Conservation (phyloP, 2,329 filamentous ascomycete species). For the Ascochyta lentis region DNA sequence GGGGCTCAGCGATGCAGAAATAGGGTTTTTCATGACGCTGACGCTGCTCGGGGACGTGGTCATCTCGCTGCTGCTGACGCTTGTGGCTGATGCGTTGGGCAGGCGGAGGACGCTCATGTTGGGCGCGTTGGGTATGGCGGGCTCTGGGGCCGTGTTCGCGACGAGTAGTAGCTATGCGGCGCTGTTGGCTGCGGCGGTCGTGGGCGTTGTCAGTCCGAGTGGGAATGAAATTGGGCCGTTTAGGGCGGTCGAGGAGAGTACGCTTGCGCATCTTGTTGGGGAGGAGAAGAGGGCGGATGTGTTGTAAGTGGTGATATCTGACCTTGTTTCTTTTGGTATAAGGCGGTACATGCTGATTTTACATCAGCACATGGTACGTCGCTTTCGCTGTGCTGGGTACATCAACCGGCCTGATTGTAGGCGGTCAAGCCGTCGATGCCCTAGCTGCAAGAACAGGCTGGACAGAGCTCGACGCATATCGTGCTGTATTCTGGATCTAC, state of each 20-base stretch:
- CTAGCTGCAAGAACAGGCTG: constrained; percentile 43
- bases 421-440: constrained; percentile 48
- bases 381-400: constrained; percentile 48
- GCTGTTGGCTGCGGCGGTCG: constrained; percentile 44
- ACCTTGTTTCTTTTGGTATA: neutral
- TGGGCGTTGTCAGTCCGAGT: constrained; percentile 49
- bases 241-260: constrained; percentile 50
- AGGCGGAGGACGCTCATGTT: constrained; percentile 42
- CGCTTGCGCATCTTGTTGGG: constrained; percentile 44
- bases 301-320: constrained; percentile 13
- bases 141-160: constrained; percentile 47
- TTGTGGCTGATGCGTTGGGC: constrained; percentile 47
- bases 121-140: constrained; percentile 45
- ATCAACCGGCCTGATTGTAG: constrained; percentile 40
- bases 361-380: constrained; percentile 47
- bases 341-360: neutral
- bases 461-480: constrained; percentile 48
- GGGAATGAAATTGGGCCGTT: constrained; percentile 53
- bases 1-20: constrained; percentile 45
- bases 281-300: constrained; percentile 44
- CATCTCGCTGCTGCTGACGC: constrained; percentile 46
- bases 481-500: constrained; percentile 53
- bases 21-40: constrained; percentile 51
- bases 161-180: constrained; percentile 39
- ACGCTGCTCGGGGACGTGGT: constrained; percentile 49